Base-by-base conservation (phyloP, 2,329 filamentous ascomycete species). In the Microascus cirrosus region DNA sequence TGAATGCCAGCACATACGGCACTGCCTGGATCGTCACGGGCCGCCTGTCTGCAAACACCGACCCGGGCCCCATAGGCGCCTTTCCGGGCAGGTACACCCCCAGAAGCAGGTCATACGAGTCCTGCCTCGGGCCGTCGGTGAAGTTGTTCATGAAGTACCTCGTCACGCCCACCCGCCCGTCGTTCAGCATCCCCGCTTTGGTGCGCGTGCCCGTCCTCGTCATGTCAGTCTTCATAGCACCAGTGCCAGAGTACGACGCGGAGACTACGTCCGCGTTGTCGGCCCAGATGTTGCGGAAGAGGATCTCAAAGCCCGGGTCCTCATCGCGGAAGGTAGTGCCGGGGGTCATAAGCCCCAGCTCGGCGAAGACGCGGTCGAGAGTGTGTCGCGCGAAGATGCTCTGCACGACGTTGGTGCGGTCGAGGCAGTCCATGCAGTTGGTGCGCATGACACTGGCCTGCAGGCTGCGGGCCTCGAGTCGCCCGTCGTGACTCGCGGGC, bases 351-450 rank as follows among this genome's bases (percentile, higher is more conserved):
- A 96, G 75, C 39, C 92, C 92, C 3, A 90, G 75, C 65, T 97
- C 93, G 62, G 86, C 82, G 59, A 99, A 84, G 77, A 96, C 94
- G 62, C 91, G 86, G 61, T 92, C 92, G 48, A 99, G 77, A 15
- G 90, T 89, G 82, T 86, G 92, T 56, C 93, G 87, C 11, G 89
- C 94, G 59, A 99, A 83, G 88, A 97, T 96, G 70, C 90, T 95
- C 73, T 99, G 94, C 3, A 99, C 90, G 7, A 99, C 92, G 66
- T 99, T 99, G 57, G 94, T 99, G 57, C 94, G 88, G 72, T 99
- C 94, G 15, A 99, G 82, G 64, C 95, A 99, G 73, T 99, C 94
- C 94, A 99, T 99, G 75, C 94, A 99, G 71, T 99, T 99, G 45
- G 94, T 96, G 57, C 94, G 86, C 62, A 99, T 92, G 18, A 97